Conservation (phyloP, 495 filamentous ascomycete genomes). For the Aspergillus mulundensis region DNA sequence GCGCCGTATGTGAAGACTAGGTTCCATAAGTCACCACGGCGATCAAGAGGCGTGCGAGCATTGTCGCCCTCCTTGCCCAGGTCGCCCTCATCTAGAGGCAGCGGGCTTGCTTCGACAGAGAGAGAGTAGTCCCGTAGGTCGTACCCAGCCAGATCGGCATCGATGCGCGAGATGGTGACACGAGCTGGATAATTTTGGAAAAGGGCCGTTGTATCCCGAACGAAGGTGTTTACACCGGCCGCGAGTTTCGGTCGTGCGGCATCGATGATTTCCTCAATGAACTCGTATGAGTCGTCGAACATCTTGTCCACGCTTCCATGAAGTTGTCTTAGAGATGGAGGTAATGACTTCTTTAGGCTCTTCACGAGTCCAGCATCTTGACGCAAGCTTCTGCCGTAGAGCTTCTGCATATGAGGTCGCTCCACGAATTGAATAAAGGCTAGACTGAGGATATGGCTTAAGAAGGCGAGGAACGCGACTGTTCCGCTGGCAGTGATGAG, state of each 20-base stretch:
- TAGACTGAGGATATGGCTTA: slow-evolving; percentile 80
- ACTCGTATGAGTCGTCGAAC: slow-evolving; percentile 75
- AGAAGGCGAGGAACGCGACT: slow-evolving; percentile 77
- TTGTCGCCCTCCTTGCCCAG: slow-evolving; percentile 48
- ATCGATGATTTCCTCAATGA: slow-evolving; percentile 87
- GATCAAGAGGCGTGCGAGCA: slow-evolving; percentile 45
- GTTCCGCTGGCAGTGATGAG: slow-evolving; percentile 83
- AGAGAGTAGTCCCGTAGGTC: slow-evolving; percentile 80
- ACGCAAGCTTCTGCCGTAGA: slow-evolving; percentile 82
- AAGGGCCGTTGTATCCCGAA: slow-evolving; percentile 79
- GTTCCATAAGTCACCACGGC: slow-evolving; percentile 60
- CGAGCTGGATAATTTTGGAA: slow-evolving; percentile 89
- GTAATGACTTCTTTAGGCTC: slow-evolving; percentile 83
- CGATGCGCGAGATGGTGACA: slow-evolving; percentile 76
- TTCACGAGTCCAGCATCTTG: slow-evolving; percentile 86
- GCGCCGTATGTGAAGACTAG: slow-evolving; percentile 84
- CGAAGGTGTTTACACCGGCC: slow-evolving; percentile 78
- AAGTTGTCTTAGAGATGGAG: slow-evolving; percentile 69
- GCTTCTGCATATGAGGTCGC: slow-evolving; percentile 96
- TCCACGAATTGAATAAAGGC: slow-evolving; percentile 92
- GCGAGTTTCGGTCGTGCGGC: slow-evolving; percentile 82
- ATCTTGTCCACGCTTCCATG: slow-evolving; percentile 85
- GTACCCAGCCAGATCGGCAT: slow-evolving; percentile 77
- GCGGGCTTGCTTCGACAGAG: slow-evolving; percentile 63
- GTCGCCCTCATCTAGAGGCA: slow-evolving; percentile 46